These are phyloP conservation scores for Sergeia podlipaevii DNA, from an alignment of 208 protist genomes.

Conservation along the genomic window DNA sequence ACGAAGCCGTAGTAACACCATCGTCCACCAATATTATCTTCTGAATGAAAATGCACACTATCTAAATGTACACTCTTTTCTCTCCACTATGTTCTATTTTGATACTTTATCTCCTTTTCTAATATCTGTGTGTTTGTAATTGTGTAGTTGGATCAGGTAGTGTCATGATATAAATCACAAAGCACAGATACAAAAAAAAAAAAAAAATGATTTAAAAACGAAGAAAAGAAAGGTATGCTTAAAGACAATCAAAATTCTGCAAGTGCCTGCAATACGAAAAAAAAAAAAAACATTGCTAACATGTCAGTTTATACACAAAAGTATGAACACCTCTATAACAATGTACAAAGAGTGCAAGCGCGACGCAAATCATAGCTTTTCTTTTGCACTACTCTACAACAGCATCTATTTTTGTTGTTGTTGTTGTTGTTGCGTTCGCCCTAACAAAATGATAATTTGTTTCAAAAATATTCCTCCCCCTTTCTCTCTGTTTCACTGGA, in stretches of 20 bases:
- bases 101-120: constrained; percentile 7
- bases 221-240: not conserved
- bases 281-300: constrained; percentile 1
- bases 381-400: too few species aligned
- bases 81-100: not conserved
- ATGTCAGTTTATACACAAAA: not conserved
- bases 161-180: not conserved
- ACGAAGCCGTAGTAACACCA: constrained; percentile 84
- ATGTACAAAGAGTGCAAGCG: too few species aligned
- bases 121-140: not conserved
- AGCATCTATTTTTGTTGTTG: too few species aligned
- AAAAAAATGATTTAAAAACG: not conserved
- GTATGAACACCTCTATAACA: not conserved
- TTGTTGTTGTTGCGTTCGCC: too few species aligned
- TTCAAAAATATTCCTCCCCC: too few species aligned
- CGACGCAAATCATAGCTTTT: too few species aligned
- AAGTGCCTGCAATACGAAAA: constrained; percentile 2
- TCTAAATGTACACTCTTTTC: not conserved
- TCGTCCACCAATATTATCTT: constrained; percentile 13
- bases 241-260: not conserved
- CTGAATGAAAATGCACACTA: constrained; percentile 1
- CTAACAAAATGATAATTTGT: too few species aligned
- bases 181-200: not conserved
- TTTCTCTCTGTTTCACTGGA: too few species aligned
- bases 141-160: not conserved